Evolutionary conservation across 176 grass and related monocot species (phyloP).

Genomic region (Musa itinerans): DNA sequence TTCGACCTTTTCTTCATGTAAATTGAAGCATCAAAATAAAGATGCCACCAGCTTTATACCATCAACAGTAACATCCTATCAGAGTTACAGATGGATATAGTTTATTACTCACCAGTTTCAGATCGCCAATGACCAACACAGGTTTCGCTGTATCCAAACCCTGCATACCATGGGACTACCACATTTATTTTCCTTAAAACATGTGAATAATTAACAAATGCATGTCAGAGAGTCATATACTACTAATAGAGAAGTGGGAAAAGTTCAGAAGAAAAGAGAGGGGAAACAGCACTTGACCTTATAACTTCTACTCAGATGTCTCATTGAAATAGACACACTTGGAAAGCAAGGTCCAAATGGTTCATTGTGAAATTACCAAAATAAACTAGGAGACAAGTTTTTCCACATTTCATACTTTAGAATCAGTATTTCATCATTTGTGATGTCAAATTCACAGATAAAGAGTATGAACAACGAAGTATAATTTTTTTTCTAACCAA

Average conservation of each 20-base stretch:
- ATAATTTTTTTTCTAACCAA: background rate
- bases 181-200: background rate
- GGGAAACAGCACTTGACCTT: background rate
- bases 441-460: background rate
- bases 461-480: background rate
- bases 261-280: background rate
- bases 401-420: background rate
- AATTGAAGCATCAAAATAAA: background rate
- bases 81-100: background rate
- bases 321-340: background rate
- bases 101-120: conserved; percentile 51
- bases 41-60: background rate
- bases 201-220: background rate
- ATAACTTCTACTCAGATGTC: background rate
- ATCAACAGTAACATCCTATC: background rate
- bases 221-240: background rate
- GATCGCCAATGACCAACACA: conserved; percentile 46
- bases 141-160: conserved; percentile 69
- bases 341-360: background rate
- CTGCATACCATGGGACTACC: conserved; percentile 29
- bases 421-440: background rate
- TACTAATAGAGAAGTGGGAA: background rate
- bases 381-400: background rate
- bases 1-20: background rate
- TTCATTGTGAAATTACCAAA: background rate